A percentile compares a stretch with the other conserved stretches of the same genome.
Evolutionary conservation across 1,284 basidiomycete species (phyloP).

Genomic region (Moniliophthora roreri): DNA sequence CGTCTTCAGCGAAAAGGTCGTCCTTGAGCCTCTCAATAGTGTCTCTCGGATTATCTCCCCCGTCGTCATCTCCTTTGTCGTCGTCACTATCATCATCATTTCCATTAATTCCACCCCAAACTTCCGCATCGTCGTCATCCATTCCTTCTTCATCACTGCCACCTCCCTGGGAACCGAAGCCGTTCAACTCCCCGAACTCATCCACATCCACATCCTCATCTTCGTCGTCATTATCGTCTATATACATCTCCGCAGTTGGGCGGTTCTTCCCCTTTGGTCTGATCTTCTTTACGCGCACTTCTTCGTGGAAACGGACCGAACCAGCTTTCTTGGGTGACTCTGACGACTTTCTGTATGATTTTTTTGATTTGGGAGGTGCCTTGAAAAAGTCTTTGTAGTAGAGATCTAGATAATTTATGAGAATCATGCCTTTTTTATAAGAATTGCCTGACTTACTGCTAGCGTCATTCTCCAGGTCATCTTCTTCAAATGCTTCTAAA

Average conservation of each 20-base stretch:
- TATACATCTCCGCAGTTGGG: slow-evolving; percentile 43
- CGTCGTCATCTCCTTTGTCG: slow-evolving; percentile 27
- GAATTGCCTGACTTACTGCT: slow-evolving; percentile 37
- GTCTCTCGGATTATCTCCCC: slow-evolving; percentile 29
- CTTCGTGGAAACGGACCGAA: slow-evolving; percentile 77
- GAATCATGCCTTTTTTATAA: slow-evolving; percentile 6
- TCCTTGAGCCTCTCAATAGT: slow-evolving; percentile 62
- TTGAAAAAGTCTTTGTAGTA: slow-evolving; percentile 78
- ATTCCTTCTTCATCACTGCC: slow-evolving; percentile 15
- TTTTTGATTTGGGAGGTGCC: slow-evolving; percentile 36
- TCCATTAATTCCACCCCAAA: slow-evolving; percentile 23
- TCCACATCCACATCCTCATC: slow-evolving; percentile 32
- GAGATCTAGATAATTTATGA: slow-evolving; percentile 40
- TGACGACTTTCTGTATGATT: slow-evolving; percentile 19
- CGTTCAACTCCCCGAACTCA: slow-evolving; percentile 21
- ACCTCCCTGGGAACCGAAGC: slow-evolving; percentile 19
- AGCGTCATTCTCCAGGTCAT: slow-evolving; percentile 36
- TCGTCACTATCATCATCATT: slow-evolving; percentile 27
- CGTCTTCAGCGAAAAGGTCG: slow-evolving; percentile 70
- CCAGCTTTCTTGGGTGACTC: slow-evolving; percentile 25
- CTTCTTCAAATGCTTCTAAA: slow-evolving; percentile 35
- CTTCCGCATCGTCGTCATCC: slow-evolving; percentile 18
- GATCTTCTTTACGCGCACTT: slow-evolving; percentile 80
- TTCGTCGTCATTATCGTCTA: slow-evolving; percentile 34
- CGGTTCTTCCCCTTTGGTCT: slow-evolving; percentile 64